Conservation (phyloP, 2,329 filamentous ascomycete genomes). For the Hymenoscyphus linearis region DNA sequence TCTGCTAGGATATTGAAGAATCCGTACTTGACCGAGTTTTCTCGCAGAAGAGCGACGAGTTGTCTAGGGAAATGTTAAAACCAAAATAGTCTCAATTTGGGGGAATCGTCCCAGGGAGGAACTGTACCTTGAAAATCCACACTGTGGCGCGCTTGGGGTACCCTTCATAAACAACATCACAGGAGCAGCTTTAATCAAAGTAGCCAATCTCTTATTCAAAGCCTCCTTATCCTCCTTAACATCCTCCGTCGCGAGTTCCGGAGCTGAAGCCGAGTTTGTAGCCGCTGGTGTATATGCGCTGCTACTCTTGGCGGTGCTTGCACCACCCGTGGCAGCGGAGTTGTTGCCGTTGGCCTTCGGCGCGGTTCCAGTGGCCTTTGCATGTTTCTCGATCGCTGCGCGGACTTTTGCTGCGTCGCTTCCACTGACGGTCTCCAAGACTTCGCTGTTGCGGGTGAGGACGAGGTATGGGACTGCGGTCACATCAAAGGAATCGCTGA, state of each 20-base stretch:
- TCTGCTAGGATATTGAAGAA: slow-evolving; percentile 99
- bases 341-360: slow-evolving; percentile 11
- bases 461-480: slow-evolving; percentile 91
- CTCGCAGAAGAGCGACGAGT: slow-evolving; percentile 77
- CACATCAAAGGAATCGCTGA: slow-evolving; percentile 90
- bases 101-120: too few species aligned
- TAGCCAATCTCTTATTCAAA: slow-evolving; percentile 70
- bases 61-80: slow-evolving; percentile 46
- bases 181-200: slow-evolving; percentile 89
- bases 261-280: slow-evolving; percentile 23
- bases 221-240: slow-evolving; percentile 71
- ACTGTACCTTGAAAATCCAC: slow-evolving; percentile 66
- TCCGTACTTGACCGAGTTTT: slow-evolving; percentile 89
- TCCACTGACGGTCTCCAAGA: slow-evolving; percentile 81
- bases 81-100: neutral
- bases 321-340: slow-evolving; percentile 22
- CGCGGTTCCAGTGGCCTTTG: slow-evolving; percentile 30
- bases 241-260: slow-evolving; percentile 34
- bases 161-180: slow-evolving; percentile 99
- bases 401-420: slow-evolving; percentile 84
- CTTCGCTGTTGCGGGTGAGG: slow-evolving; percentile 67
- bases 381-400: slow-evolving; percentile 77
- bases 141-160: slow-evolving; percentile 81
- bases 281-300: slow-evolving; percentile 22
- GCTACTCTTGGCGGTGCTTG: slow-evolving; percentile 38